Conservation (phyloP, 495 filamentous ascomycete species). For the Umbilicaria muhlenbergii region DNA sequence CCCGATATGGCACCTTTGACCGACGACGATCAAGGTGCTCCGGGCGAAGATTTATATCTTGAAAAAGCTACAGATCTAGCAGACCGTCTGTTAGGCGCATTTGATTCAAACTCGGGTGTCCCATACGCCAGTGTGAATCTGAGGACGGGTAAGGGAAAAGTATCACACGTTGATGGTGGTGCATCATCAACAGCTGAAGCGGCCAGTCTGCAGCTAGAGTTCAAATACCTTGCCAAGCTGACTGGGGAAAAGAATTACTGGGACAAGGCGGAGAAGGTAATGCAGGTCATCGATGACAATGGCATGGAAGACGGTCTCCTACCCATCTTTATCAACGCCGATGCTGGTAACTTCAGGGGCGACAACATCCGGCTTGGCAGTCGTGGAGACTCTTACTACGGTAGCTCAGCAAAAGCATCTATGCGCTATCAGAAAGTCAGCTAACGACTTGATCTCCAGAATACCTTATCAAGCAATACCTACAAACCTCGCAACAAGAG, state of each 20-base stretch:
- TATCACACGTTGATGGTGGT: constrained; percentile 71
- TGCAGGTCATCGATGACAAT: constrained; percentile 75
- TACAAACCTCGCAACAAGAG: constrained; percentile 81
- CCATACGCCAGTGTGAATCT: constrained; percentile 87
- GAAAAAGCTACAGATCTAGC: constrained; percentile 92
- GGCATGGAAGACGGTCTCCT: constrained; percentile 65
- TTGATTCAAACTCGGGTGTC: constrained; percentile 70
- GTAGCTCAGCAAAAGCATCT: constrained; percentile 16
- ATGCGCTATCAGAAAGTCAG: constrained; percentile 1
- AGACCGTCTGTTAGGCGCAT: constrained; percentile 72
- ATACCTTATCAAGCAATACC: constrained; percentile 92
- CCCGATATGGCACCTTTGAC: constrained; percentile 48
- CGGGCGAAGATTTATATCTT: constrained; percentile 80
- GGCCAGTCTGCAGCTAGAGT: constrained; percentile 81
- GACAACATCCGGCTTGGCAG: constrained; percentile 83
- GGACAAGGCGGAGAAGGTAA: constrained; percentile 79
- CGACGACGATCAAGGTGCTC: constrained; percentile 48
- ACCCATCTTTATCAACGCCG: constrained; percentile 80
- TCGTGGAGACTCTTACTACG: constrained; percentile 91
- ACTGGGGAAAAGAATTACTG: constrained; percentile 88
- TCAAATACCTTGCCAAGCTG: constrained; percentile 93
- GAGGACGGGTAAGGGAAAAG: constrained; percentile 51
- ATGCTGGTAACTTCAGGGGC: constrained; percentile 59
- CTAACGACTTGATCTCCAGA: constrained; percentile 29
- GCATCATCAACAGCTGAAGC: constrained; percentile 91